These are phyloP conservation scores for Solanum arcanum DNA, from an alignment of 257 asterid species.

Conservation along the genomic window DNA sequence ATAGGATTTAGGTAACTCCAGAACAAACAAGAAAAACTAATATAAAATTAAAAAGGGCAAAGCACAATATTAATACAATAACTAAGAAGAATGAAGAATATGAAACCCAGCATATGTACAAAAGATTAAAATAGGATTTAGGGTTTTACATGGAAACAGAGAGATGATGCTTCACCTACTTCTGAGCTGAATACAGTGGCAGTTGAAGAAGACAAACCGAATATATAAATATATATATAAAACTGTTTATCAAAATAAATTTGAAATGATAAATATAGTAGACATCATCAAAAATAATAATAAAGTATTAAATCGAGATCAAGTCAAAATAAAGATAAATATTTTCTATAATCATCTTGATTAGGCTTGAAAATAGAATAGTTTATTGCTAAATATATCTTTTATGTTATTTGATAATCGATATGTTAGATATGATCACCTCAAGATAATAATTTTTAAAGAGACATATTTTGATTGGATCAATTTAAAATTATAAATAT, in stretches of 20 bases:
- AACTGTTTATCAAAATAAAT: no score
- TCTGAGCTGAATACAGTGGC: neutral
- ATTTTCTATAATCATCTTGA: neutral
- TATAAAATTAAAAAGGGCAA: neutral
- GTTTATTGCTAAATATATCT: neutral
- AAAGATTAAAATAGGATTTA: neutral
- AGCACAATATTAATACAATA: neutral
- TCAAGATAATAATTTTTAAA: neutral
- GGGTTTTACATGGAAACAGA: neutral
- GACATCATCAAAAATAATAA: neutral
- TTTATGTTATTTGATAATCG: neutral
- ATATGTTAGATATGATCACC: neutral
- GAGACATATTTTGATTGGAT: neutral
- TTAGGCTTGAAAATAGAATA: neutral
- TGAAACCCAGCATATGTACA: neutral
- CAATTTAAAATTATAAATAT: neutral
- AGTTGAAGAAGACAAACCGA: neutral
- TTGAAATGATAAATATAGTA: neutral
- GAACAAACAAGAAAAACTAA: neutral
- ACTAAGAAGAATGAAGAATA: neutral
- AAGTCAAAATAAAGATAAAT: neutral
- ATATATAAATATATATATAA: no score
- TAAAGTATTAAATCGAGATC: no score
- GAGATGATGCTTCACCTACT: neutral
- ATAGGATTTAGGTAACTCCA: neutral